Conservation (phyloP, 306 rosid genomes). For the Senna tora region DNA sequence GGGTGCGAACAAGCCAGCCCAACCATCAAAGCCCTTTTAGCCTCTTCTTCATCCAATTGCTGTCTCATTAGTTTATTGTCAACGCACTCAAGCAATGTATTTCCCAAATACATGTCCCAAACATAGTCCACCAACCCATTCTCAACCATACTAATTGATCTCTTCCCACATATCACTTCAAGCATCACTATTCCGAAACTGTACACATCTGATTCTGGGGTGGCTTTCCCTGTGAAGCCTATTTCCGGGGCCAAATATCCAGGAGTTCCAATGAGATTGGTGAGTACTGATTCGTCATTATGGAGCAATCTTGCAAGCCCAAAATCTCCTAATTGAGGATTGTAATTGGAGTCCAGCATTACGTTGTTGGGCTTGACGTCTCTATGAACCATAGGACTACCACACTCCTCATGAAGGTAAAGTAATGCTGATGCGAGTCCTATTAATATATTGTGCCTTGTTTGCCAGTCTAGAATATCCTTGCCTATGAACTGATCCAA, state of each 20-base stretch:
- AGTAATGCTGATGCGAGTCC: conserved; percentile 62
- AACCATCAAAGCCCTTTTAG: conserved; percentile 49
- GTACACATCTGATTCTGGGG: conserved; percentile 57
- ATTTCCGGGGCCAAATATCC: conserved; percentile 64
- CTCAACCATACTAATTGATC: conserved; percentile 48
- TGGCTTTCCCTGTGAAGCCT: conserved; percentile 54
- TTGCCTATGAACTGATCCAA: conserved; percentile 53
- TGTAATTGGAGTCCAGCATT: conserved; percentile 48
- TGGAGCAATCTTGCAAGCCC: conserved; percentile 57
- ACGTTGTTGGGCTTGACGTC: conserved; percentile 63
- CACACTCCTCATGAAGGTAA: conserved; percentile 65
- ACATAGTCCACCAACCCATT: conserved; percentile 54
- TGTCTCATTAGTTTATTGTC: conserved; percentile 43
- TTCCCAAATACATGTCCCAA: conserved; percentile 48
- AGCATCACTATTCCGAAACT: conserved; percentile 65
- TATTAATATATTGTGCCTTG: conserved; percentile 52
- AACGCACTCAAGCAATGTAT: conserved; percentile 48
- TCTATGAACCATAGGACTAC: conserved; percentile 62
- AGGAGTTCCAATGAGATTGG: conserved; percentile 54
- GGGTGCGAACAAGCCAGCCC: conserved; percentile 68
- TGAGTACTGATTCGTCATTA: conserved; percentile 43
- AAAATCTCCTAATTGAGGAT: conserved; percentile 61
- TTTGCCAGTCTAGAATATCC: conserved; percentile 49
- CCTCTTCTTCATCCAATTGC: conserved; percentile 49
- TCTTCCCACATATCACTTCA: conserved; percentile 62